Conservation (phyloP, 2,329 filamentous ascomycete species). For the Diaporthe longicolla region DNA sequence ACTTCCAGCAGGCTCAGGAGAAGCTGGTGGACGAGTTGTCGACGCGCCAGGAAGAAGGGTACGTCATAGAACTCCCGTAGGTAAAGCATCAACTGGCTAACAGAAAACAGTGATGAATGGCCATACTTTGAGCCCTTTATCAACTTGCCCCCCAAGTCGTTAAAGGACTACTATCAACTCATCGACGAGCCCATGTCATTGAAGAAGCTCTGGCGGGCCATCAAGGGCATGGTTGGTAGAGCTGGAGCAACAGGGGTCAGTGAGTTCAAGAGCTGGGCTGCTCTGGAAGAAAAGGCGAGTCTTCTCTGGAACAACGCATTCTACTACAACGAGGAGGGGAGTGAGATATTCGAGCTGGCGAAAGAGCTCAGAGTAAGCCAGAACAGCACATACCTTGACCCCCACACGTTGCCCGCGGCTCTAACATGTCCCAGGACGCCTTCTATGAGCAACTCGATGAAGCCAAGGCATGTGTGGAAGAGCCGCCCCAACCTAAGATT, state of each 20-base stretch:
- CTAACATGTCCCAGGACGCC: constrained; percentile 65
- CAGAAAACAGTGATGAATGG: constrained; percentile 71
- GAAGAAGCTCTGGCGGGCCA: constrained; percentile 81
- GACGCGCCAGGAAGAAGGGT: constrained; percentile 77
- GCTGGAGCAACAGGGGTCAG: constrained; percentile 73
- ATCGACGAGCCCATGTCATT: constrained; percentile 87
- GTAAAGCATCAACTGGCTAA: constrained; percentile 44
- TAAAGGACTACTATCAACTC: constrained; percentile 89
- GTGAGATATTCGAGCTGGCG: constrained; percentile 84
- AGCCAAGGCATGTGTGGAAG: constrained; percentile 79
- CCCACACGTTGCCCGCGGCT: constrained; percentile 16
- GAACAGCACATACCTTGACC: not conserved
- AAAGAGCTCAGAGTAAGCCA: constrained; percentile 80
- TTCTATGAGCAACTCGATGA: constrained; percentile 78
- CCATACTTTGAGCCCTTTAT: constrained; percentile 81
- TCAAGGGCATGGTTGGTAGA: constrained; percentile 80
- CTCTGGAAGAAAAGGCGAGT: constrained; percentile 84
- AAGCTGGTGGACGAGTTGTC: constrained; percentile 85
- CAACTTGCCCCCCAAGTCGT: constrained; percentile 79
- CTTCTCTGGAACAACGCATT: constrained; percentile 90
- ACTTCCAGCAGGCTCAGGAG: constrained; percentile 88
- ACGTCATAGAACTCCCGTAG: constrained; percentile 44
- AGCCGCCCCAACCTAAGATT: constrained; percentile 82
- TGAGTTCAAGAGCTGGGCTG: constrained; percentile 85
- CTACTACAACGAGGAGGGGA: constrained; percentile 92